A percentile compares a stretch with the other conserved stretches of the same genome.
These are phyloP conservation scores for Auricularia heimuer DNA, from an alignment of 768 basidiomycete genomes.

Conservation along the genomic window DNA sequence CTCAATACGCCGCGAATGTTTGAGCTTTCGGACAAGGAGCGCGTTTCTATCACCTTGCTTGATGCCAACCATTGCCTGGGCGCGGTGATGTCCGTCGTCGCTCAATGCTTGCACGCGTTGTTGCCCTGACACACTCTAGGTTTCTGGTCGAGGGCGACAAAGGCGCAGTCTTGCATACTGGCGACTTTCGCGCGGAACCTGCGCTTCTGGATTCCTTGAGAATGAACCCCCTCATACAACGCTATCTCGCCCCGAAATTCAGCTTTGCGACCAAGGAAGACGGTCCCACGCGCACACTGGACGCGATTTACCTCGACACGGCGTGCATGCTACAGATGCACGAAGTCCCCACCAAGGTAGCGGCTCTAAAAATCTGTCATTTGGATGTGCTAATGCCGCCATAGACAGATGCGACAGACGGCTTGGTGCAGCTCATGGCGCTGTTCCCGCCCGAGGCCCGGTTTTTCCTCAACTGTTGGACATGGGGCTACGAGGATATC, in stretches of 20 bases:
- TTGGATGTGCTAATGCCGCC: not conserved
- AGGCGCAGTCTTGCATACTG: conserved; percentile 79
- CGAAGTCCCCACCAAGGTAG: conserved; percentile 52
- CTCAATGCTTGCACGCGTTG: not conserved
- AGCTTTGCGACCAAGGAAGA: not conserved
- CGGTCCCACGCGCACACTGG: conserved; percentile 30
- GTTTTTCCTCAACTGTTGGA: conserved; percentile 92
- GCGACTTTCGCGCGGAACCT: conserved; percentile 84
- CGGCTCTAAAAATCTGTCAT: not conserved
- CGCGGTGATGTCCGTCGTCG: conserved; percentile 64
- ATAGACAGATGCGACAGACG: conserved; percentile 50
- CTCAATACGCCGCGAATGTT: conserved; percentile 55
- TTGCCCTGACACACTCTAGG: conserved; percentile 33
- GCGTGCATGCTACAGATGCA: conserved; percentile 46
- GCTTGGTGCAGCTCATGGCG: conserved; percentile 59
- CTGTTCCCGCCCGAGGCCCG: conserved; percentile 52
- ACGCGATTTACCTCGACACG: conserved; percentile 80
- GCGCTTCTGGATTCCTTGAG: conserved; percentile 61
- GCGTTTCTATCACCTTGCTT: conserved; percentile 65
- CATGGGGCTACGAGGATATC: conserved; percentile 93
- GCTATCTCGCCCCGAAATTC: conserved; percentile 41
- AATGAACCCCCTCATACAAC: conserved; percentile 62
- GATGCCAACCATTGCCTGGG: conserved; percentile 96
- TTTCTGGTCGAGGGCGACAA: conserved; percentile 67
- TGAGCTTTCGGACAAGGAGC: conserved; percentile 44